Percentiles rank a stretch among this genome's conserved stretches.
These are phyloP conservation scores for Hymenoscyphus salicellus DNA, from an alignment of 2,329 filamentous ascomycete species.

Conservation along the genomic window DNA sequence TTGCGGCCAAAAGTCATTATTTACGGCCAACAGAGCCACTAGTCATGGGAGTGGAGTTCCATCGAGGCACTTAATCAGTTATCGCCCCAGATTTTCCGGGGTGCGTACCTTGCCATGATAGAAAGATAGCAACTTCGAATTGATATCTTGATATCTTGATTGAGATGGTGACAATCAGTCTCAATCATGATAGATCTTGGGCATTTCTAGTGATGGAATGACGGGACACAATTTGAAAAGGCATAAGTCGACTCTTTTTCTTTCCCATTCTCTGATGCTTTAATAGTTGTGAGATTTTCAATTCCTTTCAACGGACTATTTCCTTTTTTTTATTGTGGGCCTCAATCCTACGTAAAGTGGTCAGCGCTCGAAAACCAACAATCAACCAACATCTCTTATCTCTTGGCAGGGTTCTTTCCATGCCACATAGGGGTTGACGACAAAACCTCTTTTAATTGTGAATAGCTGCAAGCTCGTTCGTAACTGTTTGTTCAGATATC, in stretches of 20 bases:
- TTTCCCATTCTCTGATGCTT: background rate
- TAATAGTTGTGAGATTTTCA: background rate
- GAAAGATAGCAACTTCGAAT: background rate
- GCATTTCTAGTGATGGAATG: background rate
- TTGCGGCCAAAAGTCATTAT: background rate
- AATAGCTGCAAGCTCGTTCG: background rate
- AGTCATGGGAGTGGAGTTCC: background rate
- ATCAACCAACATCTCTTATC: background rate
- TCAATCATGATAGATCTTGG: background rate
- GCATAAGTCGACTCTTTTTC: background rate
- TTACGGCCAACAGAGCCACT: background rate
- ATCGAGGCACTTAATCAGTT: background rate
- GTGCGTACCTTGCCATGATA: background rate
- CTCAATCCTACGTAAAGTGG: background rate
- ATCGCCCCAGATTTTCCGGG: background rate
- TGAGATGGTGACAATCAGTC: background rate
- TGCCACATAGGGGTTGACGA: background rate
- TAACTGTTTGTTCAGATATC: background rate
- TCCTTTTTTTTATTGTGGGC: background rate
- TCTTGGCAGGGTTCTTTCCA: background rate
- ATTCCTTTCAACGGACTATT: background rate
- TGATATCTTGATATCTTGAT: conserved; percentile 3
- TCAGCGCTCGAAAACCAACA: background rate
- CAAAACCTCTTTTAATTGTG: background rate
- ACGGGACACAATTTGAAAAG: background rate